A percentile compares a stretch with the other conserved stretches of the same genome.
Conservation (phyloP, 371 early-diverging fungal genomes). For the Parasitella parasitica region DNA sequence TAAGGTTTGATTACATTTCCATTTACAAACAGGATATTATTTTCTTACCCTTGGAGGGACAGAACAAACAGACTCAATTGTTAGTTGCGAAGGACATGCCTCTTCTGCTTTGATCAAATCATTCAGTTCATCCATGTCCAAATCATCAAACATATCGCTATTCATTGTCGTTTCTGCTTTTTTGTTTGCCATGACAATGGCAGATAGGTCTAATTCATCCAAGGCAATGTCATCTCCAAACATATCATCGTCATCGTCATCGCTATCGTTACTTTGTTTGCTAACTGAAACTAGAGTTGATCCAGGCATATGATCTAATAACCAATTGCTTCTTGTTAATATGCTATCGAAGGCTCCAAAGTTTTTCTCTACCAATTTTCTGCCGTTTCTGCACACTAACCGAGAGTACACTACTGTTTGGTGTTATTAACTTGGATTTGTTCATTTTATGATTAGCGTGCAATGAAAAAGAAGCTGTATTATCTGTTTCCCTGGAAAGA, state of each 20-base stretch:
- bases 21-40: background rate
- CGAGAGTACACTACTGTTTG: background rate
- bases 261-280: background rate
- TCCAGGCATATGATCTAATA: background rate
- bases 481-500: background rate
- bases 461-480: background rate
- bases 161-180: background rate
- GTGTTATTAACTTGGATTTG: background rate
- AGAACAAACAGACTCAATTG: background rate
- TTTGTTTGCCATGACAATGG: background rate
- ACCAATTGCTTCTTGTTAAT: background rate
- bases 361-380: background rate
- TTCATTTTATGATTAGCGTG: background rate
- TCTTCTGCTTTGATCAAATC: background rate
- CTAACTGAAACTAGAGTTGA: background rate
- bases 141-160: slow-evolving; percentile 10
- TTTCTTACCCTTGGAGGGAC: background rate
- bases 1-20: background rate
- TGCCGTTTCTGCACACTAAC: background rate
- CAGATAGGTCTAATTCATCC: slow-evolving; percentile 25
- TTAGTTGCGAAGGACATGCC: background rate
- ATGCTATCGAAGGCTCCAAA: background rate
- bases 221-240: slow-evolving; percentile 44
- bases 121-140: slow-evolving; percentile 7
- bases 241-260: slow-evolving; percentile 36